phyloP scores from a whole-genome alignment of 176 grass and related monocot species.

The Eremochloa ophiuroides region DNA sequence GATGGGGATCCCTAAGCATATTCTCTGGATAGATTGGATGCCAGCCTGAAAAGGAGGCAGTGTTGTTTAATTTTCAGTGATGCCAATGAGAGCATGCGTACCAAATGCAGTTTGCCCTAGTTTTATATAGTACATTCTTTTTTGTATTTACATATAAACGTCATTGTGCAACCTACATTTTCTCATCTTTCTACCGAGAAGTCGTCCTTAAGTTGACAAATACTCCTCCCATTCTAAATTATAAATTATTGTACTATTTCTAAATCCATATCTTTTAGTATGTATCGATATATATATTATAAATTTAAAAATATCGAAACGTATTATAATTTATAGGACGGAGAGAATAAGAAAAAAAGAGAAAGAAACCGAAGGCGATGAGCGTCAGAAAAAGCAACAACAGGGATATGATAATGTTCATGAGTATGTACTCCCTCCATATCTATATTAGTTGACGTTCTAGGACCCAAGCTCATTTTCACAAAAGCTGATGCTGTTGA shows the following conservation, averaged over 20 bases:
- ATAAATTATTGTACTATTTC: too few relatives aligned
- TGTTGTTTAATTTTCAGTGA: slow-evolving; percentile 1
- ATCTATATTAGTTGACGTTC: too few relatives aligned
- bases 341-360: background rate
- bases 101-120: background rate
- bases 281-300: too few relatives aligned
- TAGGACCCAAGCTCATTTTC: too few relatives aligned
- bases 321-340: too few relatives aligned
- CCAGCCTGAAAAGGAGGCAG: background rate
- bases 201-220: background rate
- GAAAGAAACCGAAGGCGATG: background rate
- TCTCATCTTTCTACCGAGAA: background rate
- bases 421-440: too few relatives aligned
- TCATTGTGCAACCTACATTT: background rate
- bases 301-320: too few relatives aligned
- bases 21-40: slow-evolving; percentile 25
- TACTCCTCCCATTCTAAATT: too few relatives aligned
- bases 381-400: too few relatives aligned
- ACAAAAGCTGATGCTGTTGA: too few relatives aligned
- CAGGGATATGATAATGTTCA: too few relatives aligned
- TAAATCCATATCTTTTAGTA: too few relatives aligned
- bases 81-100: background rate
- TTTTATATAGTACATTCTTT: background rate
- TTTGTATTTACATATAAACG: background rate
- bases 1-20: slow-evolving; percentile 35